A percentile compares a stretch with the other conserved stretches of the same genome.
These are phyloP conservation scores for Pseudohalonectria lignicola DNA, from an alignment of 2,329 filamentous ascomycete genomes.

Conservation along the genomic window DNA sequence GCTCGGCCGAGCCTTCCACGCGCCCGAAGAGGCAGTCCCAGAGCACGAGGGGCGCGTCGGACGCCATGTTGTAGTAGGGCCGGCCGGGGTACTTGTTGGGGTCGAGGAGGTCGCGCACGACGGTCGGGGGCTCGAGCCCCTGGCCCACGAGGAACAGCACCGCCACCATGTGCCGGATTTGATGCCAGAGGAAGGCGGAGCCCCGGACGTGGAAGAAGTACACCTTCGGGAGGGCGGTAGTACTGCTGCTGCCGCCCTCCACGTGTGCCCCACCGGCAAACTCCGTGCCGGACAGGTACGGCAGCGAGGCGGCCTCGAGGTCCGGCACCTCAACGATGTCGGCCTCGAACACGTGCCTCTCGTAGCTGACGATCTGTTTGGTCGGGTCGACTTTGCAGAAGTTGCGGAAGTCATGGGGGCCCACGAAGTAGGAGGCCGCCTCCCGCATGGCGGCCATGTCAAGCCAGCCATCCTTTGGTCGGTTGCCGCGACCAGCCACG, in stretches of 20 bases:
- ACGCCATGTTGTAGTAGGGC: conserved; percentile 83
- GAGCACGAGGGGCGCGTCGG: conserved; percentile 79
- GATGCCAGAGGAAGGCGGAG: conserved; percentile 94
- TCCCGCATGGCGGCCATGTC: conserved; percentile 78
- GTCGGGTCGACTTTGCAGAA: conserved; percentile 87
- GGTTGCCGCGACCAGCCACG: conserved; percentile 8
- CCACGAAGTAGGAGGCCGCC: conserved; percentile 71
- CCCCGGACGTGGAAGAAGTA: conserved; percentile 86
- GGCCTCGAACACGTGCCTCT: conserved; percentile 67
- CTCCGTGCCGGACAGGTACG: conserved; percentile 37
- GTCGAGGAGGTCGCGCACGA: conserved; percentile 69
- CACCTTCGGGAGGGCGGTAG: conserved; percentile 44
- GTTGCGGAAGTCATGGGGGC: conserved; percentile 89
- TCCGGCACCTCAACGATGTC: conserved; percentile 62
- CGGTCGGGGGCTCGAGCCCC: conserved; percentile 63
- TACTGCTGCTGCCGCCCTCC: conserved; percentile 7
- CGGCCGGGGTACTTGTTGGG: conserved; percentile 58
- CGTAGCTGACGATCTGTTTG: conserved; percentile 82
- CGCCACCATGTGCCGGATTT: conserved; percentile 89
- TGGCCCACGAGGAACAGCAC: conserved; percentile 90
- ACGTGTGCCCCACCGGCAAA: conserved; percentile 32
- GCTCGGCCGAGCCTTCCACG: conserved; percentile 17
- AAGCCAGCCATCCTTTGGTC: conserved; percentile 60
- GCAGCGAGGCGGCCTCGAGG: conserved; percentile 39
- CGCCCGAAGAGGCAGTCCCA: conserved; percentile 90